These are phyloP conservation scores for Zoysia pacifica DNA, from an alignment of 176 grass and related monocot species.

Conservation along the genomic window DNA sequence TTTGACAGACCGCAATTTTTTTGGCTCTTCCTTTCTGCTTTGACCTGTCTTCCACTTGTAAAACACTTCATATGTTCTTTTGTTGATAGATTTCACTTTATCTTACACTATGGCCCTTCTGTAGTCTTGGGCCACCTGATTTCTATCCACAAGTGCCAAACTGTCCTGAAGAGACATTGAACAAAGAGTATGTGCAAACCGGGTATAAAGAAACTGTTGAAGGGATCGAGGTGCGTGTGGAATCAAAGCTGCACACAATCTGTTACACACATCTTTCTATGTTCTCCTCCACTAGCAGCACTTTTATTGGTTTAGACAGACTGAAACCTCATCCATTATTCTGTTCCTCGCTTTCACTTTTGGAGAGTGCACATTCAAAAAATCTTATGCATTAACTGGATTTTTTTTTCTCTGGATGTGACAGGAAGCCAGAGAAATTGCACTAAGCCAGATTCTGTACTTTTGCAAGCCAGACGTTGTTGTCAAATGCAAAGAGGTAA, in stretches of 20 bases:
- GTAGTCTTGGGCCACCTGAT: conserved; percentile 94
- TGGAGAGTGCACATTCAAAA: conserved; percentile 3
- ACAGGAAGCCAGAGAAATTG: conserved; percentile 93
- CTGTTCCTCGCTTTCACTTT: neutral
- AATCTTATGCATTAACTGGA: conserved; percentile 5
- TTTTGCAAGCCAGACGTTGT: conserved; percentile 79
- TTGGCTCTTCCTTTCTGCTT: conserved; percentile 2
- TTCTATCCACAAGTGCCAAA: conserved; percentile 89
- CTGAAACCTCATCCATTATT: conserved; percentile 13
- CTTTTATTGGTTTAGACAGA: neutral
- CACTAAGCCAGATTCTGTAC: conserved; percentile 60
- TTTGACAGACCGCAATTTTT: neutral
- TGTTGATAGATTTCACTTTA: conserved; percentile 24
- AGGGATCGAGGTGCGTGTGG: conserved; percentile 89
- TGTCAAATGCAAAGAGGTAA: conserved; percentile 92
- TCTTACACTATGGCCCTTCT: conserved; percentile 30
- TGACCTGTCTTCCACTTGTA: neutral
- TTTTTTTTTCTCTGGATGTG: conserved; percentile 33
- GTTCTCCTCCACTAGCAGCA: neutral
- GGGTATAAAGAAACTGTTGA: conserved; percentile 99
- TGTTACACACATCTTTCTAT: neutral
- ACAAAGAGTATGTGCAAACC: conserved; percentile 86
- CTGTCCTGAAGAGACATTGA: conserved; percentile 99
- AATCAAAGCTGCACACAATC: conserved; percentile 4
- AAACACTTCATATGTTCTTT: conserved; percentile 2